These are phyloP conservation scores for Candida dajiaensis DNA, from an alignment of 805 yeast genomes.

Conservation along the genomic window DNA sequence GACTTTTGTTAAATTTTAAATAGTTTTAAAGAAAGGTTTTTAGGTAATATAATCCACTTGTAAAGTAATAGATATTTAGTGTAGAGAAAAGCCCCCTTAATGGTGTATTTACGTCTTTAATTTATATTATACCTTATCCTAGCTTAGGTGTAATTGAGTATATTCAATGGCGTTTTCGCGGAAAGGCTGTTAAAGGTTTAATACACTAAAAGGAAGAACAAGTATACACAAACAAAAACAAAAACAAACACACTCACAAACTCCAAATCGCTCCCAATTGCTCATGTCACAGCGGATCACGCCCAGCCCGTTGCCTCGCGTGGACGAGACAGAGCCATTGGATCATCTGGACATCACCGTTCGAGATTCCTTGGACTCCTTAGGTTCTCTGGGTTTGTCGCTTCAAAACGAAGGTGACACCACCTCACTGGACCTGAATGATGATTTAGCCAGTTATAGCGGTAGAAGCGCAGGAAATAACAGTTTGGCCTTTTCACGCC, in stretches of 20 bases:
- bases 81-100: too few species aligned
- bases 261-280: neutral
- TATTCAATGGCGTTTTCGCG: too few species aligned
- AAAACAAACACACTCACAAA: too few species aligned
- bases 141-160: too few species aligned
- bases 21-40: neutral
- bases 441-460: slow-evolving; percentile 27
- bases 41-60: slow-evolving; percentile 10
- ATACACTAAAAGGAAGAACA: too few species aligned
- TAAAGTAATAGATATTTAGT: slow-evolving; percentile 4
- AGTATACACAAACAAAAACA: neutral
- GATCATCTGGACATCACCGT: neutral
- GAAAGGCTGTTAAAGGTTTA: too few species aligned
- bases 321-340: neutral
- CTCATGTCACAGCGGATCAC: neutral
- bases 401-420: slow-evolving; percentile 6
- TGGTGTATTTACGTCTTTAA: too few species aligned
- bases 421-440: slow-evolving; percentile 25
- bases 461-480: slow-evolving; percentile 11
- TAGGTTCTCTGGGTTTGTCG: neutral
- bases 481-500: slow-evolving; percentile 18
- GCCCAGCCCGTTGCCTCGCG: neutral
- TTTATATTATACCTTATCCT: too few species aligned
- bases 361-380: neutral
- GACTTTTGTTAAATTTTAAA: slow-evolving; percentile 4